A percentile compares a stretch with the other conserved stretches of the same genome.
Conservation (phyloP, 2,329 filamentous ascomycete species). For the Grosmannia clavigera region DNA sequence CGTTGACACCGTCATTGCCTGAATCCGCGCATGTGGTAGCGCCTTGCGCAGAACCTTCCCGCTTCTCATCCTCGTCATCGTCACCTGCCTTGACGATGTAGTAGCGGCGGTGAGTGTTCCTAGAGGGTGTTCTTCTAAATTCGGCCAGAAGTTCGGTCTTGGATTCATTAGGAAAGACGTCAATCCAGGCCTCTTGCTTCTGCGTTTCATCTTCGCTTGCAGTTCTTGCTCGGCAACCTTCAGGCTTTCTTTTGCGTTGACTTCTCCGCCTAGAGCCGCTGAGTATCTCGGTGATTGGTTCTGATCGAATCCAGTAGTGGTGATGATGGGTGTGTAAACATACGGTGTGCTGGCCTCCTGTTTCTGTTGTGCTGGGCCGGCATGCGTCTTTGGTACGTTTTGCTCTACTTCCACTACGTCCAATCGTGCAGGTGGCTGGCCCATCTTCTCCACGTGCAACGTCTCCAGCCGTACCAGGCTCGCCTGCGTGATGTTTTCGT, state of each 20-base stretch:
- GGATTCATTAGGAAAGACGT: constrained; percentile 15
- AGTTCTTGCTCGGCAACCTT: not conserved
- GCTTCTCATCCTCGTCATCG: constrained; percentile 5
- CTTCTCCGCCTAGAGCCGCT: constrained; percentile 9
- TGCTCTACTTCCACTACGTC: not conserved
- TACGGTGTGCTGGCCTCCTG: constrained; percentile 14
- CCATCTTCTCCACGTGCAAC: not conserved
- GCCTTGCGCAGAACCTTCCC: constrained; percentile 6
- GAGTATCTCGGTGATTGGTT: constrained; percentile 11
- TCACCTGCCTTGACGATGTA: constrained; percentile 10
- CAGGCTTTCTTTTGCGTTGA: constrained; percentile 4
- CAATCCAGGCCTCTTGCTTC: constrained; percentile 6
- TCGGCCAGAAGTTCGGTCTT: constrained; percentile 19
- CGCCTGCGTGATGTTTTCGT: not conserved
- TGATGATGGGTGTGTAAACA: constrained; percentile 49
- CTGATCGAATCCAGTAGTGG: constrained; percentile 41
- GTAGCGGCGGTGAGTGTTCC: constrained; percentile 13
- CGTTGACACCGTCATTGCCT: not conserved
- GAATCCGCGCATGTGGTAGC: not conserved
- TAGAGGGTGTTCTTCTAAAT: constrained; percentile 12
- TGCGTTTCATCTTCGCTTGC: not conserved
- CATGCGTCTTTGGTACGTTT: not conserved
- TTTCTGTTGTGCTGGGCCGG: not conserved
- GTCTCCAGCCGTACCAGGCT: not conserved
- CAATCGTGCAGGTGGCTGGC: too few species aligned